Percentiles rank a stretch among this genome's conserved stretches.
Conservation (phyloP, 805 yeast genomes). For the Monosporozyma aerobia region DNA sequence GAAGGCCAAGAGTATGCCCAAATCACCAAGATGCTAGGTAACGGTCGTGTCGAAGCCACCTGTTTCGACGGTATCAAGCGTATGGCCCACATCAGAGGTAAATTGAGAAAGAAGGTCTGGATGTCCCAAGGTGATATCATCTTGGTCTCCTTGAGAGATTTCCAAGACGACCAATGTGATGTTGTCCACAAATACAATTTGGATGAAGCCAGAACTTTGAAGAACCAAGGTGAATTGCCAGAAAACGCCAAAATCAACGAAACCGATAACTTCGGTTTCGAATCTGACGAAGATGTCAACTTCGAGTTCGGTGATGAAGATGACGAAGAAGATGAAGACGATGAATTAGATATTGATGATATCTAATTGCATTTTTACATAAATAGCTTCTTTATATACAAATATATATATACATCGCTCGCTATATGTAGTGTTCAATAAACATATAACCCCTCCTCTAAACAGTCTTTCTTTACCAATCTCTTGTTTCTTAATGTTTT, state of each 20-base stretch:
- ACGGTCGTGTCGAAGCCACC: conserved; percentile 89
- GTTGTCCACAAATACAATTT: conserved; percentile 94
- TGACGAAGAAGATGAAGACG: conserved; percentile 55
- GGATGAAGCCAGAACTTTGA: conserved; percentile 95
- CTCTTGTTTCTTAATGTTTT: not conserved
- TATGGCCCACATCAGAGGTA: conserved; percentile 98
- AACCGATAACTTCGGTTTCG: conserved; percentile 94
- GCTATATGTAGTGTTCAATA: not conserved
- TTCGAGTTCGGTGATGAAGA: conserved; percentile 92
- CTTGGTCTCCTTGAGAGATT: conserved; percentile 91
- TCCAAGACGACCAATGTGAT: conserved; percentile 97
- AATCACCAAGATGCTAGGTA: conserved; percentile 96
- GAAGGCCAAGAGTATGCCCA: conserved; percentile 99
- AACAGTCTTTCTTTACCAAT: not conserved
- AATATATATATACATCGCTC: not conserved
- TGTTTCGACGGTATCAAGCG: conserved; percentile 93
- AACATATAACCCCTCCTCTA: not conserved
- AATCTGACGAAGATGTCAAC: conserved; percentile 94
- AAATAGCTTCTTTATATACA: not conserved
- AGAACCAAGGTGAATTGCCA: conserved; percentile 93
- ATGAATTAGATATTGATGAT: conserved; percentile 84
- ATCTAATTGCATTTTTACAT: conserved; percentile 38
- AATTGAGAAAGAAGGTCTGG: conserved; percentile 99
- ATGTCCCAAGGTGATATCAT: conserved; percentile 98
- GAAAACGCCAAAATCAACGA: conserved; percentile 96